Evolutionary conservation across 768 basidiomycete species (phyloP), one percentile per base, ranked within the genome.

Genomic region (Boletellus ananiceps): DNA sequence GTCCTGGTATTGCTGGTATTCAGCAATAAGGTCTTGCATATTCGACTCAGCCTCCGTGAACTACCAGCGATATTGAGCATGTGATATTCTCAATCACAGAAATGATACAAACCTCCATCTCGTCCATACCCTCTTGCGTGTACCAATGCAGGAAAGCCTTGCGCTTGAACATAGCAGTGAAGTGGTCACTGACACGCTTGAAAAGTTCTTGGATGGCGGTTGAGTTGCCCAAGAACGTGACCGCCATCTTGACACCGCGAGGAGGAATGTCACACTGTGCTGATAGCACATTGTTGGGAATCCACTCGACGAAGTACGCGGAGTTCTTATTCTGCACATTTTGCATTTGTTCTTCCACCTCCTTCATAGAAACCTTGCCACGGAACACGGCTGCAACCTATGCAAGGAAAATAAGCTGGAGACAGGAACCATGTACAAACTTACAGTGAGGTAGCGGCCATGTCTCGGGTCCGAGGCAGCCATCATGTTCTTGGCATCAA

Each of bases 401-500:
- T 19, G 37, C 13, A 35, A 13, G 16, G 35, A 33, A 4, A 16
- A n/a, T 52, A 15, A 57, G 35, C 2, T 5, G 3, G 19, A 25
- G 4, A 16, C 4, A 15, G 15, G 4, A 37, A 52, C 18, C 9
- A 18, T 41, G 11, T 34, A 23, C 21, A 42, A 38, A 61, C 80
- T 44, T 60, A 86, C 95, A 35, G 96, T 99, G 53, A 99, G 86
- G 76, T 98, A 99, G 61, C 93, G 89, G 55, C 96, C 96, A 59
- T 96, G 89, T 65, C 93, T 78, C 36, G 96, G 96, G 75, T 97
- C 93, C 19, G 89, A 89, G 19, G 96, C 96, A 59, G 94, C 93
- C 93, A 97, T 95, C 92, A 95, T 94, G 85, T 97, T 97, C 83
- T 96, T 97, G 39, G 93, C 91, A 62, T 97, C 95, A 70, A 98